These are phyloP conservation scores for Acacia melanoxylon DNA, from an alignment of 306 rosid genomes.

Conservation along the genomic window DNA sequence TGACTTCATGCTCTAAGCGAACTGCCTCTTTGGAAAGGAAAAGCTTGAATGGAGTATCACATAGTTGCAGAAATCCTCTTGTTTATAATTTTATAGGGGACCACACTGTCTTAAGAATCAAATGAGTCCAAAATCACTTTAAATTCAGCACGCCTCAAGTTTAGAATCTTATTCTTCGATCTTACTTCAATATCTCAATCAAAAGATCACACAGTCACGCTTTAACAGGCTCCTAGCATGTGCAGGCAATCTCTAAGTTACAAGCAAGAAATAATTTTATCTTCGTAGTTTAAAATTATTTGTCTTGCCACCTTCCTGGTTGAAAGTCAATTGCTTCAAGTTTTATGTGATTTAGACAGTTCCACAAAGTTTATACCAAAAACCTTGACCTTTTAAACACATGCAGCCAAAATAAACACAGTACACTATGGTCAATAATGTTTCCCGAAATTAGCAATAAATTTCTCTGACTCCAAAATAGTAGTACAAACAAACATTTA, in stretches of 20 bases:
- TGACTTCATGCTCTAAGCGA: not conserved
- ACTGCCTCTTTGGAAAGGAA: not conserved
- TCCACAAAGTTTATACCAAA: conserved; percentile 9
- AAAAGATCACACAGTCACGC: not conserved
- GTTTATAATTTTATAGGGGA: not conserved
- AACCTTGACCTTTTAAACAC: conserved; percentile 5
- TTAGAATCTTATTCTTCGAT: not conserved
- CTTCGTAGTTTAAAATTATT: not conserved
- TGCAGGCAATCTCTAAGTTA: conserved; percentile 1
- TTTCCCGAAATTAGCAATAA: not conserved
- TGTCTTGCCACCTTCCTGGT: not conserved
- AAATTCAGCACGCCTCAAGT: not conserved
- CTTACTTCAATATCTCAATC: conserved; percentile 11
- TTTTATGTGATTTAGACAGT: not conserved
- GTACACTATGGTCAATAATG: not conserved
- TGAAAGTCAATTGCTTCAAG: conserved; percentile 25
- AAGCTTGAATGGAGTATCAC: conserved; percentile 9
- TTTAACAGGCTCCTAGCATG: not conserved
- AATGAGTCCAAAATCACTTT: not conserved
- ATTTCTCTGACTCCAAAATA: not conserved
- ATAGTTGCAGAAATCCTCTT: not conserved
- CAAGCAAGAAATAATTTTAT: conserved; percentile 11
- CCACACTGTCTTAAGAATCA: not conserved
- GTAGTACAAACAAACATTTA: not conserved
- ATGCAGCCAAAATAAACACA: conserved; percentile 5